Percentiles rank a stretch among this genome's conserved stretches.
phyloP scores from a whole-genome alignment of 2,329 filamentous ascomycete species.

The Metarhizium robertsii region DNA sequence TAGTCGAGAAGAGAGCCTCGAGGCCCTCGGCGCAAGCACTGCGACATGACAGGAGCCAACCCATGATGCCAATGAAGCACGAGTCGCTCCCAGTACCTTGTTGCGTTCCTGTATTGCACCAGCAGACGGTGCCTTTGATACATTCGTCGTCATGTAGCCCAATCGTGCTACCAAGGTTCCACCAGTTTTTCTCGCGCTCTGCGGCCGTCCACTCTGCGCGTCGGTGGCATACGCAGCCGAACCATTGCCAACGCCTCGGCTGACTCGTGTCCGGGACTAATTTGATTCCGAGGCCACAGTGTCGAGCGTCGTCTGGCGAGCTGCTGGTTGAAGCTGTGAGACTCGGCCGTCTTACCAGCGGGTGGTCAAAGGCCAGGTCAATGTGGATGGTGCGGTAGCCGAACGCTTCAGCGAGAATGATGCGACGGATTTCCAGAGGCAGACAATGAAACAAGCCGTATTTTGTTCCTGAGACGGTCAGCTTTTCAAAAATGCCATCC shows the following conservation, averaged over 20 bases:
- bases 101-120: neutral
- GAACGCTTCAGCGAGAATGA: neutral
- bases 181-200: conserved; percentile 2
- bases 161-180: neutral
- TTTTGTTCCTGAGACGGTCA: neutral
- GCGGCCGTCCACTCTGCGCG: conserved; percentile 3
- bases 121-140: neutral
- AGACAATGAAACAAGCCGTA: neutral
- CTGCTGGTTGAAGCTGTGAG: neutral
- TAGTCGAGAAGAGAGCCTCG: conserved; percentile 14
- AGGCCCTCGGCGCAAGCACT: conserved; percentile 14
- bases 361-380: neutral
- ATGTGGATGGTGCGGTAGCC: conserved; percentile 1
- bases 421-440: neutral
- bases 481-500: neutral
- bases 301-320: neutral
- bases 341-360: neutral
- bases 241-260: conserved; percentile 9
- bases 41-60: conserved; percentile 15
- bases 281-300: neutral
- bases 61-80: conserved; percentile 13
- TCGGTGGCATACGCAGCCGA: conserved; percentile 11
- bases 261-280: neutral
- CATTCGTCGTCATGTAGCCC: conserved; percentile 1
- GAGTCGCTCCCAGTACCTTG: neutral